Evolutionary conservation across 805 yeast genomes (phyloP), one percentile per base, ranked within the genome.

Genomic region (Diddensiella transvaalensis): DNA sequence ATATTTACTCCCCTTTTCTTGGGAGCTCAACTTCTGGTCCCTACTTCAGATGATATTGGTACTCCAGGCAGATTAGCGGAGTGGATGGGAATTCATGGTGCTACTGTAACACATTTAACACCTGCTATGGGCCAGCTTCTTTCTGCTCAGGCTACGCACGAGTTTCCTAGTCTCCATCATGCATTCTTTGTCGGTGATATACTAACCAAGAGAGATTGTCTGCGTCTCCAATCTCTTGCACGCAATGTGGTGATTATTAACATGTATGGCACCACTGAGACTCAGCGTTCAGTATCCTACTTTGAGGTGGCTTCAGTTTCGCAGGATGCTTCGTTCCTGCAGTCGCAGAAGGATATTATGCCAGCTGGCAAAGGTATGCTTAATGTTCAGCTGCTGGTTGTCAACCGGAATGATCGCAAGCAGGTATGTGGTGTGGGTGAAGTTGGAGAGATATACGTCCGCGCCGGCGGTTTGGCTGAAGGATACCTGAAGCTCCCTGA

Each of bases 211-310:
- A 84, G 99, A 71, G 99, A 95, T 68, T 93, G 99, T 70, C 72
- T 87, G 57, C 79, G 97, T 62, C 75, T 93, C 59, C 99, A 93
- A 67, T 80, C 93, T 0, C 76, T 93, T 60, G 98, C 98, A 11
- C 82, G 82, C 64, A 91, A 93, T 61, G 95, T 87, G 47, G 73
- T 69, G 64, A 91, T 93, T 62, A 95, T 93, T 57, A 93, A 93
- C 70, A 93, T 93, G 99, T 93, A 93, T 67, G 99, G 99, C 62
- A 93, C 99, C 35, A 93, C 99, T 8, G 99, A 93, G 69, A 93
- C 99, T 13, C 99, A 95, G 74, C 80, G 99, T 64, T 93, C 99
- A 1, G 99, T 93, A 22, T 90, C 98, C 0, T 93, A 79, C 69
- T 95, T 80, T 70, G 95, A 88, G 65, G 91, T 95, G 53, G 81